Evolutionary conservation across 75 land plant species (phyloP).

Genomic region (Chamaecyparis obtusa): DNA sequence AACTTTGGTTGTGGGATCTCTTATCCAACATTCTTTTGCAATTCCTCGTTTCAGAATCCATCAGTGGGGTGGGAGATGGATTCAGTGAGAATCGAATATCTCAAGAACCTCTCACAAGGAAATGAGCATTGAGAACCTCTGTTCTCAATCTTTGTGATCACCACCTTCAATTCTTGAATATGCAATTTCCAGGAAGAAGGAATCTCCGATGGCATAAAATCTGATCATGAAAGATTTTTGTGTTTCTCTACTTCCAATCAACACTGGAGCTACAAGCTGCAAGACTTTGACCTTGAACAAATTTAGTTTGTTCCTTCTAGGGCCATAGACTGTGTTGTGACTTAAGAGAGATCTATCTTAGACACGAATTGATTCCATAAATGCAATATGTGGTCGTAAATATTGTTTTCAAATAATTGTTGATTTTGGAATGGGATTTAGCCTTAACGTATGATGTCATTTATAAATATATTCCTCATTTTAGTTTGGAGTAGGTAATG

Average conservation of each 20-base stretch:
- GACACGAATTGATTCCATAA: background rate
- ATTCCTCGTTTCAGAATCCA: background rate
- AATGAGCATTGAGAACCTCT: too few species aligned
- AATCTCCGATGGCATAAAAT: too few species aligned
- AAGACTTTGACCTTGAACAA: too few species aligned
- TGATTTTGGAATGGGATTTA: background rate
- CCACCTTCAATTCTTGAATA: too few species aligned
- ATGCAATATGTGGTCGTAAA: background rate
- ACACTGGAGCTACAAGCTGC: too few species aligned
- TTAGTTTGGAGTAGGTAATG: background rate
- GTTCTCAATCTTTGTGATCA: too few species aligned
- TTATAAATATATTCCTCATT: background rate
- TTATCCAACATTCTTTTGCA: background rate
- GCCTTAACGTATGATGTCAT: background rate
- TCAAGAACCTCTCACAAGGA: too few species aligned
- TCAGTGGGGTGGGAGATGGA: background rate
- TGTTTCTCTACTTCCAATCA: too few species aligned
- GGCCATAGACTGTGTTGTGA: too few species aligned
- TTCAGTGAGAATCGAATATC: background rate
- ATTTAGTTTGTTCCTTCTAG: background rate
- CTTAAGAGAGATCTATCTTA: too few species aligned
- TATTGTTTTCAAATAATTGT: background rate
- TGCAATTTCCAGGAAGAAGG: too few species aligned
- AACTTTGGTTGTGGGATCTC: background rate
- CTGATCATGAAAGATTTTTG: too few species aligned